Evolutionary conservation across 1,284 basidiomycete species (phyloP).

Genomic region (Anthracocystis setariae): DNA sequence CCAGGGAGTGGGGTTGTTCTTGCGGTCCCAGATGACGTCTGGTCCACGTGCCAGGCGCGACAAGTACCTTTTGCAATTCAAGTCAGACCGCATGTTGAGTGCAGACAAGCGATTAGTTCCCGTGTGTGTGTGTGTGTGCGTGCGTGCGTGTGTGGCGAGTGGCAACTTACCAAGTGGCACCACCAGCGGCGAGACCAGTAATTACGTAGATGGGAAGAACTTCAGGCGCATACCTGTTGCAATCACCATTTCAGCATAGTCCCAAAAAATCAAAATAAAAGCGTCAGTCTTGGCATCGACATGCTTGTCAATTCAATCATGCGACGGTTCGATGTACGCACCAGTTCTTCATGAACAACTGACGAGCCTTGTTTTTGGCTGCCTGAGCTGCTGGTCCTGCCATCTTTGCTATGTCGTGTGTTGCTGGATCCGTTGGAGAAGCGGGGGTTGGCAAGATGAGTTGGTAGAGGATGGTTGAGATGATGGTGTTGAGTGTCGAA

Average conservation of each 20-base stretch:
- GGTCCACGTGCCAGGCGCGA: constrained; percentile 58
- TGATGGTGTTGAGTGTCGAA: background rate
- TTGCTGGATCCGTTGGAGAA: background rate
- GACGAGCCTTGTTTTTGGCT: constrained; percentile 54
- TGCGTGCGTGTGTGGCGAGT: background rate
- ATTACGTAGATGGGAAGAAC: constrained; percentile 62
- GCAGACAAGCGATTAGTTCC: background rate
- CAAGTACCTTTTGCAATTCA: constrained; percentile 45
- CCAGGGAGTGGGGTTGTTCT: constrained; percentile 66
- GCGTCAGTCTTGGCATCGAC: background rate
- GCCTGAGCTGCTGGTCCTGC: constrained; percentile 46
- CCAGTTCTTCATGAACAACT: constrained; percentile 61
- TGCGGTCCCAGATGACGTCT: constrained; percentile 66
- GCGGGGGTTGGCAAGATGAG: too few species aligned
- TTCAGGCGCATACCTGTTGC: constrained; percentile 49
- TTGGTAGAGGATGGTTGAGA: background rate
- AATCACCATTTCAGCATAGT: too few species aligned
- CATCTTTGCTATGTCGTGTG: constrained; percentile 20
- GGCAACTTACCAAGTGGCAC: constrained; percentile 59
- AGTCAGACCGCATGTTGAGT: background rate
- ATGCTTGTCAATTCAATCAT: too few species aligned
- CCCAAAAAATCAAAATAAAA: background rate
- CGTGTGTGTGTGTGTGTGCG: background rate
- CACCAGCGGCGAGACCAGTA: constrained; percentile 58
- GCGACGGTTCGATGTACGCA: too few species aligned